phyloP scores from a whole-genome alignment of 352 stramenopile genomes.

The Globisporangium okanoganense region DNA sequence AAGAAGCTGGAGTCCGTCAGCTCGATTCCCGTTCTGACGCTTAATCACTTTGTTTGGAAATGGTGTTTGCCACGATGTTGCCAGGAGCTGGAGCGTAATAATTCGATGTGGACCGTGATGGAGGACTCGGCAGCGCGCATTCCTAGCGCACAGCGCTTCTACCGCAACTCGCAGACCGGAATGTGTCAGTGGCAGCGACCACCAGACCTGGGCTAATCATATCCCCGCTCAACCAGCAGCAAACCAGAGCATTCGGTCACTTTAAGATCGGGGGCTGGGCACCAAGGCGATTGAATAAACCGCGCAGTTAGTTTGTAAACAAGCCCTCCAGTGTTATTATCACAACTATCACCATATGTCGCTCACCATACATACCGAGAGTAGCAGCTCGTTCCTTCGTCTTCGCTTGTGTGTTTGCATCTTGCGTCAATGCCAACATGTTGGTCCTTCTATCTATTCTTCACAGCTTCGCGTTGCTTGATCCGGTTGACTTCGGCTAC shows the following conservation, averaged over 20 bases:
- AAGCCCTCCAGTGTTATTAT: neutral
- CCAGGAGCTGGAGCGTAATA: constrained; percentile 20
- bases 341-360: neutral
- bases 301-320: neutral
- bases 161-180: constrained; percentile 33
- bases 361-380: neutral
- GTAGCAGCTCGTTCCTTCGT: neutral
- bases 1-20: constrained; percentile 13
- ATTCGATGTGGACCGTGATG: constrained; percentile 39
- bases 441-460: neutral
- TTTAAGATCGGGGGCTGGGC: neutral
- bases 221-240: no score
- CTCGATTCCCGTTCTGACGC: neutral
- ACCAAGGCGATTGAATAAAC: neutral
- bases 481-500: constrained; percentile 1
- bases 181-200: constrained; percentile 34
- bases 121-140: constrained; percentile 27
- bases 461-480: neutral
- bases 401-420: neutral
- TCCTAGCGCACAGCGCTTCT: constrained; percentile 35
- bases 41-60: neutral
- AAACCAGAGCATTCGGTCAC: no score
- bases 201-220: neutral
- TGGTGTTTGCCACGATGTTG: neutral
- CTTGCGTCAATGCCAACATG: neutral